Conservation (phyloP, 768 basidiomycete species). For the Paxillus ammoniavirescens region DNA sequence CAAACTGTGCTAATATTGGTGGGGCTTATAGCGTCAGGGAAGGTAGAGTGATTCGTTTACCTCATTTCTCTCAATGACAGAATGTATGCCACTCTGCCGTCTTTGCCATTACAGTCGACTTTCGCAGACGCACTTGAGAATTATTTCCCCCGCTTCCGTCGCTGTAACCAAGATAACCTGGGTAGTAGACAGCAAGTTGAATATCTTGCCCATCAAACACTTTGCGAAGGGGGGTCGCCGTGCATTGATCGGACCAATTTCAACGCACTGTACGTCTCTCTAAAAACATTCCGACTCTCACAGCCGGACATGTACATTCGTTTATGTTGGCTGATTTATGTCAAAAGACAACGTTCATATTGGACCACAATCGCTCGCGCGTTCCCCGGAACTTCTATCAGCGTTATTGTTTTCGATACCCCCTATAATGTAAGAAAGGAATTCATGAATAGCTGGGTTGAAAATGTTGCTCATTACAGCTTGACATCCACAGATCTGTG, state of each 20-base stretch:
- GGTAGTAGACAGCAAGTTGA: conserved; percentile 70
- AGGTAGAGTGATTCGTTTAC: conserved; percentile 41
- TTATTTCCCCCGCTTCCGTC: conserved; percentile 57
- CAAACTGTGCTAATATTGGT: conserved; percentile 68
- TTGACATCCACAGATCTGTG: conserved; percentile 51
- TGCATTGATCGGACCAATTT: conserved; percentile 82
- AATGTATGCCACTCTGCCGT: neutral
- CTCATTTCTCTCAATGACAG: conserved; percentile 4
- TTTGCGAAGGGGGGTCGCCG: conserved; percentile 63
- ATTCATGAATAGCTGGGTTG: neutral
- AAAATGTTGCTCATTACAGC: conserved; percentile 14
- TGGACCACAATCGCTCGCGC: conserved; percentile 75
- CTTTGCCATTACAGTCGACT: conserved; percentile 41
- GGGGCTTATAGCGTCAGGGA: conserved; percentile 73
- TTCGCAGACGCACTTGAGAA: conserved; percentile 71
- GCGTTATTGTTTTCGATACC: conserved; percentile 77
- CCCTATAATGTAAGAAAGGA: conserved; percentile 61
- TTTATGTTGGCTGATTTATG: conserved; percentile 1
- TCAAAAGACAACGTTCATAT: conserved; percentile 59
- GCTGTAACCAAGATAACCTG: conserved; percentile 82
- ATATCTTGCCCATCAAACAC: conserved; percentile 46
- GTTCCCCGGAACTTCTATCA: conserved; percentile 60
- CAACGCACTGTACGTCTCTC: conserved; percentile 52
- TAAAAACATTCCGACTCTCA: neutral
- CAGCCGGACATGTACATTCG: neutral